These are phyloP conservation scores for Galerina sulciceps DNA, from an alignment of 768 basidiomycete genomes.

Conservation along the genomic window DNA sequence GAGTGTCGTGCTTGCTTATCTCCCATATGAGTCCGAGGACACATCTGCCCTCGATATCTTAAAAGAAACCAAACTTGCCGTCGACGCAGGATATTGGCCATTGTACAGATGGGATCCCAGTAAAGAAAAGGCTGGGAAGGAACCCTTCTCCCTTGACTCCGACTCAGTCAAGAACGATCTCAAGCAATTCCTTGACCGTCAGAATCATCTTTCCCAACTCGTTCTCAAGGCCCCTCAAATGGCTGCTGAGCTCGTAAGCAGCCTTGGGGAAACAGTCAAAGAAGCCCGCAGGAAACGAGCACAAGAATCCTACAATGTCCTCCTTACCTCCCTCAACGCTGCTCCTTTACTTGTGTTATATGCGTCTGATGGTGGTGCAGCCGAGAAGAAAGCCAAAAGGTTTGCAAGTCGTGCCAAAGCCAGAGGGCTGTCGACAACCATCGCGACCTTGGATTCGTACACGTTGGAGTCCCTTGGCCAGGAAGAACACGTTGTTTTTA, in stretches of 20 bases:
- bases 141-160: constrained; percentile 92
- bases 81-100: constrained; percentile 97
- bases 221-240: constrained; percentile 80
- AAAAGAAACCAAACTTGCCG: constrained; percentile 96
- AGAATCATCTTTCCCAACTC: constrained; percentile 96
- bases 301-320: constrained; percentile 80
- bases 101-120: constrained; percentile 97
- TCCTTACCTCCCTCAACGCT: constrained; percentile 84
- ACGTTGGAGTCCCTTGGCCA: constrained; percentile 73
- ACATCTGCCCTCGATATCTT: constrained; percentile 86
- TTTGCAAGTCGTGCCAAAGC: constrained; percentile 82
- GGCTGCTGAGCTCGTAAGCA: constrained; percentile 81
- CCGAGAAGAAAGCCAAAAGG: constrained; percentile 96
- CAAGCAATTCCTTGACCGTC: constrained; percentile 90
- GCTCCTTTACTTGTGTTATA: constrained; percentile 90
- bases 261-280: constrained; percentile 81
- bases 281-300: constrained; percentile 84
- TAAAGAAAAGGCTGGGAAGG: constrained; percentile 73
- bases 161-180: constrained; percentile 94
- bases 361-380: constrained; percentile 92
- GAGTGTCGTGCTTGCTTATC: constrained; percentile 90
- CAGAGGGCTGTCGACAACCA: constrained; percentile 77
- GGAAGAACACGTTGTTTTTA: constrained; percentile 80
- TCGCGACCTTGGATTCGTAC: constrained; percentile 82
- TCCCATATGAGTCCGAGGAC: constrained; percentile 84